Conservation (phyloP, 495 filamentous ascomycete genomes). For the Penicillium psychrofluorescens region DNA sequence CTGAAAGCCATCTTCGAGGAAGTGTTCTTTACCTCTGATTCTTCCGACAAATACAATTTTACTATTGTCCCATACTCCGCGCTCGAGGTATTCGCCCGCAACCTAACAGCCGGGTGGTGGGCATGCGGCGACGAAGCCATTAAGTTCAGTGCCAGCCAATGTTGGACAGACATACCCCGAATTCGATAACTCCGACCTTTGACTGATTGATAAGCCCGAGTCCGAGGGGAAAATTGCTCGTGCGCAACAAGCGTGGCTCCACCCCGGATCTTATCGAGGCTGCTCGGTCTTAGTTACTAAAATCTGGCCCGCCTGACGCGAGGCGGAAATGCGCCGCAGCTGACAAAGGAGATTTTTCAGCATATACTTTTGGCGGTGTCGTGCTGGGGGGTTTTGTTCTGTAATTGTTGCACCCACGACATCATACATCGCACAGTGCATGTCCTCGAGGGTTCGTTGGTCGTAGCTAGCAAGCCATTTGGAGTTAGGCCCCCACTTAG, state of each 20-base stretch:
- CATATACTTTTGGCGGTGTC: neutral
- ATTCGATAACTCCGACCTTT: no score
- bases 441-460: neutral
- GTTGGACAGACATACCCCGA: conserved; percentile 44
- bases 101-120: conserved; percentile 83
- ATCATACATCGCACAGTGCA: neutral
- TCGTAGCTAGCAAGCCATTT: neutral
- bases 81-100: conserved; percentile 82
- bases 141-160: conserved; percentile 64
- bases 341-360: conserved; percentile 6
- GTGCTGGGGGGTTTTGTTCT: no score
- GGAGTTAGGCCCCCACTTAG: no score
- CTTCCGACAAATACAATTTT: no score
- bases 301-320: no score
- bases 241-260: no score
- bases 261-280: no score
- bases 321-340: conserved; percentile 5
- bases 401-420: neutral
- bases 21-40: conserved; percentile 27
- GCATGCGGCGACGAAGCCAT: conserved; percentile 83
- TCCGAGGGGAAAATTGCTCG: no score
- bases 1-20: conserved; percentile 50
- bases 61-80: conserved; percentile 40
- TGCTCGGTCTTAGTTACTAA: no score
- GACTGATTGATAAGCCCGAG: no score